Evolutionary conservation across 1,139 yeast species (phyloP).

Genomic region (Saccharomyces uvarum): DNA sequence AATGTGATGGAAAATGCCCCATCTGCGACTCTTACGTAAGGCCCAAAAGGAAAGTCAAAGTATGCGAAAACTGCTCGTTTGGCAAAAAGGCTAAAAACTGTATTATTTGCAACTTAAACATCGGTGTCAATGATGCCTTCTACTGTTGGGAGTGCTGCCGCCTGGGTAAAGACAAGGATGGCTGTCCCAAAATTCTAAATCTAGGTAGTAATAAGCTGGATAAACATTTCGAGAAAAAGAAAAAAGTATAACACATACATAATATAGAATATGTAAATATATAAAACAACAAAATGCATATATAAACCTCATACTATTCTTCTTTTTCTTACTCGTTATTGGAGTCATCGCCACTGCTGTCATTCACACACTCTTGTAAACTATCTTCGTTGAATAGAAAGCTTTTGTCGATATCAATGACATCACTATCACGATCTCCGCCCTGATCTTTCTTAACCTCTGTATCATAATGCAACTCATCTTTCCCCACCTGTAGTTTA

Average conservation of each 20-base stretch:
- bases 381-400: conserved; percentile 3
- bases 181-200: conserved; percentile 82
- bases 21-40: conserved; percentile 81
- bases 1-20: conserved; percentile 91
- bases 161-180: conserved; percentile 77
- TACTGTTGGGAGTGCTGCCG: conserved; percentile 84
- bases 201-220: conserved; percentile 72
- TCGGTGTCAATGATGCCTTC: conserved; percentile 59
- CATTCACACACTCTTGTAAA: neutral
- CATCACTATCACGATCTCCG: conserved; percentile 2
- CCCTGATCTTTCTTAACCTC: neutral
- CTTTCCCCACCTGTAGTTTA: neutral
- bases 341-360: neutral
- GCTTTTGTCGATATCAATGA: conserved; percentile 3
- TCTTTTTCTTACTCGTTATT: neutral
- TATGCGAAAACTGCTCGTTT: conserved; percentile 80
- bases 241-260: conserved; percentile 8
- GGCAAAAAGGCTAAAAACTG: conserved; percentile 62
- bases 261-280: neutral
- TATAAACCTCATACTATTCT: neutral
- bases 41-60: conserved; percentile 60
- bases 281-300: neutral
- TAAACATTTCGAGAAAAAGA: conserved; percentile 49
- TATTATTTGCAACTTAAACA: conserved; percentile 54
- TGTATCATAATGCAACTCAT: neutral